These are phyloP conservation scores for Yarrowia sp. DNA, from an alignment of 805 yeast species.

Conservation along the genomic window DNA sequence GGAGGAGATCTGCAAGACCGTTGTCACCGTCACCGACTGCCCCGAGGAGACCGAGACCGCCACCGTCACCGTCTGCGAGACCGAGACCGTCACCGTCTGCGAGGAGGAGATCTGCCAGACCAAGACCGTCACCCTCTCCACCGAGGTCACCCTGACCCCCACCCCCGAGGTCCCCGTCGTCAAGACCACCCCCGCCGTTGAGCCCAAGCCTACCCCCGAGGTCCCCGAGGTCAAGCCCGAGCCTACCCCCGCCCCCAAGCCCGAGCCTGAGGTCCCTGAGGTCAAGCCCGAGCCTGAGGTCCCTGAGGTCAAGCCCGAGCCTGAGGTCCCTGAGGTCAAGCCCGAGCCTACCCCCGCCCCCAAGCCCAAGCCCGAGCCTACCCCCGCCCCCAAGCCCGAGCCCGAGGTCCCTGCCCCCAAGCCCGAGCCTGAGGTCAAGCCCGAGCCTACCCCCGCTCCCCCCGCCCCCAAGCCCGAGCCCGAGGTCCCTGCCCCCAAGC, in stretches of 20 bases:
- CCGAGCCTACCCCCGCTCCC: slow-evolving; percentile 7
- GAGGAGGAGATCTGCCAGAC: slow-evolving; percentile 32
- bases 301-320: slow-evolving; percentile 8
- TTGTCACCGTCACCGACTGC: slow-evolving; percentile 38
- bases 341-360: not conserved
- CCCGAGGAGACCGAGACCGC: slow-evolving; percentile 30
- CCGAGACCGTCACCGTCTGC: slow-evolving; percentile 38
- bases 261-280: slow-evolving; percentile 26
- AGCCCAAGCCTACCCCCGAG: slow-evolving; percentile 29
- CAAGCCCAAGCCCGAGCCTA: slow-evolving; percentile 7
- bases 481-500: not conserved
- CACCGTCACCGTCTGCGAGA: slow-evolving; percentile 37
- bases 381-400: slow-evolving; percentile 18
- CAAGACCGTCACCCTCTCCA: slow-evolving; percentile 37
- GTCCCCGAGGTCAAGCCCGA: slow-evolving; percentile 21
- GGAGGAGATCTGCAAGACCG: slow-evolving; percentile 37
- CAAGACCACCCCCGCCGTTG: slow-evolving; percentile 9
- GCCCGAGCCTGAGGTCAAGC: slow-evolving; percentile 19
- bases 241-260: slow-evolving; percentile 25
- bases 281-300: slow-evolving; percentile 9
- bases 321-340: slow-evolving; percentile 2
- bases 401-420: not conserved
- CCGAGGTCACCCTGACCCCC: slow-evolving; percentile 35
- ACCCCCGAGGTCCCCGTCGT: slow-evolving; percentile 18
- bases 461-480: slow-evolving; percentile 8